These are phyloP conservation scores for Tetradesmus lagerheimii DNA, from an alignment of 139 green algal species.

Conservation along the genomic window DNA sequence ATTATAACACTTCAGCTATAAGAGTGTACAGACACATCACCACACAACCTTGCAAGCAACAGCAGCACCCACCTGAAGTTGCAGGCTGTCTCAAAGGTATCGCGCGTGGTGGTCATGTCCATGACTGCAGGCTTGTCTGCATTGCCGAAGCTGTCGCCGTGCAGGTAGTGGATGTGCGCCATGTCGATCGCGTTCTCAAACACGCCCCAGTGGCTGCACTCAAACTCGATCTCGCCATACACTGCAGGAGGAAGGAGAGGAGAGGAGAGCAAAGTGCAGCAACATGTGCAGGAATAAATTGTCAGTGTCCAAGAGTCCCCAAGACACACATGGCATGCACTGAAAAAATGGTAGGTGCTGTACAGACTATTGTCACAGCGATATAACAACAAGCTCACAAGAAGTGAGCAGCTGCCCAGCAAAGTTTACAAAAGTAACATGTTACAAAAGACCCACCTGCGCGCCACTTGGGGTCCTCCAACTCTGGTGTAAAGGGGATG, in stretches of 20 bases:
- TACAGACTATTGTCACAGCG: no score
- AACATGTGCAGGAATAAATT: no score
- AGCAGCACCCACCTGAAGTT: conserved; percentile 29
- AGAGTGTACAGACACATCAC: no score
- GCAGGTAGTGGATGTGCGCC: conserved; percentile 93
- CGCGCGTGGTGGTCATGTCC: conserved; percentile 71
- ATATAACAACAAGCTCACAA: no score
- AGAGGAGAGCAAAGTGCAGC: not conserved
- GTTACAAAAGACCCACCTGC: conserved; percentile 73
- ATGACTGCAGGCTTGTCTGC: conserved; percentile 72
- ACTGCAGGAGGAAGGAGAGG: conserved; percentile 7
- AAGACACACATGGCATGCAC: no score
- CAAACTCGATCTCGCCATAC: conserved; percentile 69
- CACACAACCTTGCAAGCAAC: no score
- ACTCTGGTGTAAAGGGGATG: conserved; percentile 80
- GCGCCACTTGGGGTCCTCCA: conserved; percentile 79
- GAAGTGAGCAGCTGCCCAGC: no score
- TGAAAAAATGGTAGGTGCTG: no score
- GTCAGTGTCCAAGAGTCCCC: no score
- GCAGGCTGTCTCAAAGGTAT: conserved; percentile 53
- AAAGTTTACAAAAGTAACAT: no score
- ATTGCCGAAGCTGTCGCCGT: conserved; percentile 81
- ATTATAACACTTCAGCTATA: no score
- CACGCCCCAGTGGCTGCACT: conserved; percentile 71
- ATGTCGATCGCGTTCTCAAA: conserved; percentile 95